Evolutionary conservation across 768 basidiomycete species (phyloP), one percentile per base, ranked within the genome.

Genomic region (Suillus spraguei): DNA sequence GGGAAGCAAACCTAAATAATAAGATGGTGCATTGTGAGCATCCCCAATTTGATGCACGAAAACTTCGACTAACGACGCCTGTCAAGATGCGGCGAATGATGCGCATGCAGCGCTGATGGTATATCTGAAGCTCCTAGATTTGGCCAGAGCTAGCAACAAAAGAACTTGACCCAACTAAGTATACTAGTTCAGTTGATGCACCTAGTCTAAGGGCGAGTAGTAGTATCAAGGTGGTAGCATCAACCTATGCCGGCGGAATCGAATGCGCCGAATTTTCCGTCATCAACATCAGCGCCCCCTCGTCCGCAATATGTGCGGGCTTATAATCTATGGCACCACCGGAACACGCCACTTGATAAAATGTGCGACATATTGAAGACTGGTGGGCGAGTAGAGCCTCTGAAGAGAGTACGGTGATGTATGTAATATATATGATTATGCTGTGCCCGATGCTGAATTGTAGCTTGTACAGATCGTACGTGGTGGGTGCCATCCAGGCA

Each of bases 11-110:
- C 13, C 76, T 85, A 20, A 73, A 71, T 14, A 61, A 64, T 44
- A 66, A 70, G 60, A 84, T 83, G 72, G 61, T 78, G 33, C 70
- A 75, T 64, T 83, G 81, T 81, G 33, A 64, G 68, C 5, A 28
- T 33, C 7, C 60, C 7, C 17, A 22, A 16, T 35, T 14, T 59
- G 42, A n/a, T 47, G n/a, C 2, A 9, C 11, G 41, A 42, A 36
- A 47, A 42, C 8, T 28, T n/a, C 16, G 22, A 61, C 50, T 56
- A 32, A 41, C 41, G 39, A 50, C 32, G 4, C 10, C 41, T 32
- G 17, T 58, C 35, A 49, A 84, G 83, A 85, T 64, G 83, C 83
- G 2, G 83, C 83, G 0, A 85, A 85, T 64, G 83, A 85, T 62
- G 81, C 79, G 49, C 78, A 85, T 63, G 81, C 78, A 49, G 81